Evolutionary conservation across 164 flowering plant genomes (phyloP).

Genomic region (Tetrastigma voinierianum): DNA sequence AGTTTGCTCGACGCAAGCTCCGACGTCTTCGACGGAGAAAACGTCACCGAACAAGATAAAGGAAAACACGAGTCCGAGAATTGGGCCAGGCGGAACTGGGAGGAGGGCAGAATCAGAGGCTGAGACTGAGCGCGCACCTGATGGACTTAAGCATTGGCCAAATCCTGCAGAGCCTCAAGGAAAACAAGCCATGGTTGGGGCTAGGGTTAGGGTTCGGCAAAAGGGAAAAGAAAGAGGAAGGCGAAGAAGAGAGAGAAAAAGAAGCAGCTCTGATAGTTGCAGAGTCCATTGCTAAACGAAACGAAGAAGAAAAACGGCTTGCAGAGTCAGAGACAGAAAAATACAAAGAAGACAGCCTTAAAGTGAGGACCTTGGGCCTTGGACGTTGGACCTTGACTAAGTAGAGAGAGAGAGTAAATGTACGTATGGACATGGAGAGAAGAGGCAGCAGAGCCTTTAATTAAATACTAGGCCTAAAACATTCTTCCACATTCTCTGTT

Average conservation of each 20-base stretch:
- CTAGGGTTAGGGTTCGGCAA: slow-evolving; percentile 20
- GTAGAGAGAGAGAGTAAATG: background rate
- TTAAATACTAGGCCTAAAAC: background rate
- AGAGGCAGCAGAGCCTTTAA: slow-evolving; percentile 19
- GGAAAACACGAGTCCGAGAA: slow-evolving; percentile 13
- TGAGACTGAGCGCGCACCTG: slow-evolving; percentile 27
- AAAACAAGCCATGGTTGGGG: background rate
- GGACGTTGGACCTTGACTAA: background rate
- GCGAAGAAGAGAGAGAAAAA: slow-evolving; percentile 18
- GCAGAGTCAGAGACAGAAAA: slow-evolving; percentile 1
- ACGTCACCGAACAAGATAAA: slow-evolving; percentile 31
- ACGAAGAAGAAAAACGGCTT: background rate
- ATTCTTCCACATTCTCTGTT: too few relatives aligned
- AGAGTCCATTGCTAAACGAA: slow-evolving; percentile 46
- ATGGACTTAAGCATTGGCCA: slow-evolving; percentile 9
- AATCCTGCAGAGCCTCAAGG: background rate
- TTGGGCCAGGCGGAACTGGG: slow-evolving; percentile 4
- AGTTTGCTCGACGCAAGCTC: slow-evolving; percentile 18
- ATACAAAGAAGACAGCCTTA: background rate
- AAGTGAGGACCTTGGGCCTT: too few relatives aligned
- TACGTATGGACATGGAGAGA: slow-evolving; percentile 5
- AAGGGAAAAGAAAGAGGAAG: slow-evolving; percentile 16
- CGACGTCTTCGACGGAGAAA: slow-evolving; percentile 22
- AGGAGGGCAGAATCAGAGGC: slow-evolving; percentile 10
- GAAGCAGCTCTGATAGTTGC: slow-evolving; percentile 27